Base-by-base conservation (phyloP, 2,329 filamentous ascomycete genomes). In the Orbilia oligospora region DNA sequence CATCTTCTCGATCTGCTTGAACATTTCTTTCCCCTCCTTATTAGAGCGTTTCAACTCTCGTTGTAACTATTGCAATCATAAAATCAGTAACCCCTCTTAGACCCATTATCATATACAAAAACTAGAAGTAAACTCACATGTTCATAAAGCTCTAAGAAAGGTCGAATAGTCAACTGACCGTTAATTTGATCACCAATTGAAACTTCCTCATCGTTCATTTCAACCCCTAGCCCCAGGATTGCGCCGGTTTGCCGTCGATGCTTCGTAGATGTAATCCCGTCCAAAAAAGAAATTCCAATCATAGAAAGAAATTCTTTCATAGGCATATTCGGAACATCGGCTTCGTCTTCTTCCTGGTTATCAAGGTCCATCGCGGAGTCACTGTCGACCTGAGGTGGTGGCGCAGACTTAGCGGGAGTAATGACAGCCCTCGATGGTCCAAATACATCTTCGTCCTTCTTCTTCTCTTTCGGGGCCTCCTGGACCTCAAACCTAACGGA, bases 281-380 rank as follows among this genome's bases (percentile, higher is more conserved):
- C 96, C 92, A 99, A 97, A 85, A 99, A 99, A 68, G 94, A 93
- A 82, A 99, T 97, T 76, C 93, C 97, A 1, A 95, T 97, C 90
- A 97, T 91, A 80, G 97, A 93, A 53, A 99, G 86, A 85, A 99
- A 99, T 67, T 97, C 92, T 81, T 97, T 93, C 2, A 99, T 87
- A 55, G 94, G 92, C 68, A 97, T 94, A 22, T 87, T 81, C 9
- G 75, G 76, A 5, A 80, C 73, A 36, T 77, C 88, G 27, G 41
- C 58, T 5, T 91, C 88, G 20, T 88, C 87, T 27, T 61, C 56
- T 12, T 86, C 84, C 20, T 87, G 87, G n/a, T 89, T 88, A 5
- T 85, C 84, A 64, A 87, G 36, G 46, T 78, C 75, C 76, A 79
- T 73, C 3, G 56, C 51, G 41, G 63, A 24, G n/a, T 67, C 63